Conservation (phyloP, 176 grass and related monocot genomes). For the Themeda triandra region DNA sequence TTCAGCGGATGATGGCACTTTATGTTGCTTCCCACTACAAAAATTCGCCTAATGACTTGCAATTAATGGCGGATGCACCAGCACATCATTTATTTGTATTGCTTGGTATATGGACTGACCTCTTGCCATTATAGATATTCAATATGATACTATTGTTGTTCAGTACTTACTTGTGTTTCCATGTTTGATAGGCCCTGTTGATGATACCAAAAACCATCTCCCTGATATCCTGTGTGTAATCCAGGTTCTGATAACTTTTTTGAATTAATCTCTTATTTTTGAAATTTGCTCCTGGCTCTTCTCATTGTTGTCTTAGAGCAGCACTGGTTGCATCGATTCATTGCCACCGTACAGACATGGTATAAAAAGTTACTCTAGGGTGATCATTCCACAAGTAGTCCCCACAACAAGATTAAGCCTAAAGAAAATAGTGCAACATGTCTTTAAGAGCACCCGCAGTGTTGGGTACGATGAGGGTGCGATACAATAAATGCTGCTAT, state of each 20-base stretch:
- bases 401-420: neutral
- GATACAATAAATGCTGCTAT: no score
- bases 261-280: constrained; percentile 16
- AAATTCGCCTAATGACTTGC: constrained; percentile 99
- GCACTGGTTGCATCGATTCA: neutral
- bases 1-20: constrained; percentile 98
- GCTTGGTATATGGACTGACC: constrained; percentile 71
- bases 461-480: no score
- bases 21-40: constrained; percentile 99
- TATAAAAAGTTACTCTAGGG: neutral
- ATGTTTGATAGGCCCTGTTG: constrained; percentile 62
- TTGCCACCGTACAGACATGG: neutral
- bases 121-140: neutral
- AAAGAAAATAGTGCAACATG: neutral
- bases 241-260: constrained; percentile 55
- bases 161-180: constrained; percentile 14
- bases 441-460: no score
- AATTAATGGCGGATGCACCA: constrained; percentile 98
- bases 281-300: neutral
- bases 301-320: neutral
- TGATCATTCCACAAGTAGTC: neutral
- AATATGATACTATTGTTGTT: neutral
- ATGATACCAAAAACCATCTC: constrained; percentile 86
- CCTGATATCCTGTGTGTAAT: constrained; percentile 98
- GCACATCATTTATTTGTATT: constrained; percentile 96